These are phyloP conservation scores for Liriodendron chinense DNA, from an alignment of 164 flowering plant species.

Conservation along the genomic window DNA sequence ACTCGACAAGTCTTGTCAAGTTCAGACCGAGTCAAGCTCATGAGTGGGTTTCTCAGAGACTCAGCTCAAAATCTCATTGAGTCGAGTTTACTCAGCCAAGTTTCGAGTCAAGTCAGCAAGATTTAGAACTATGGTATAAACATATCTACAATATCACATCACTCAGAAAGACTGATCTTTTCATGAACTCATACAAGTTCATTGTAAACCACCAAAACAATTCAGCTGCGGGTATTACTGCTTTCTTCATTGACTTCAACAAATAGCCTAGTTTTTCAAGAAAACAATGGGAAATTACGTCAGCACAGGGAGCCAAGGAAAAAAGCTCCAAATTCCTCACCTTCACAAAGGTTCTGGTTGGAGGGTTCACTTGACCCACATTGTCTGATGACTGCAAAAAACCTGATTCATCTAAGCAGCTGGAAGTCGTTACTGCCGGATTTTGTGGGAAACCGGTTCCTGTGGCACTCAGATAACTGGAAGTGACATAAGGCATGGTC, in stretches of 20 bases:
- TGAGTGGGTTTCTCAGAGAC: no score
- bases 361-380: slow-evolving; percentile 62
- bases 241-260: background rate
- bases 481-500: slow-evolving; percentile 49
- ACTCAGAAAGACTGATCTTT: background rate
- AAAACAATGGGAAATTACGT: background rate
- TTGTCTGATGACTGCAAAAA: slow-evolving; percentile 76
- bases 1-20: no score
- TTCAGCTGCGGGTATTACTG: background rate
- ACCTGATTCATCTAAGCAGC: slow-evolving; percentile 76
- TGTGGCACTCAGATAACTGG: slow-evolving; percentile 48
- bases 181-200: background rate
- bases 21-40: no score
- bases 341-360: slow-evolving; percentile 83
- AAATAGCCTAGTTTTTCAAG: background rate
- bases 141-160: background rate
- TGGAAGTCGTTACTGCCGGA: slow-evolving; percentile 55
- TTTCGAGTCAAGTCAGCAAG: background rate
- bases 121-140: background rate
- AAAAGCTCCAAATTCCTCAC: slow-evolving; percentile 21
- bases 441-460: slow-evolving; percentile 57
- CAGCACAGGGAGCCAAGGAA: background rate
- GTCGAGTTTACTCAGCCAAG: background rate
- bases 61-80: no score
- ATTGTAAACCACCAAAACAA: background rate